Conservation (phyloP, 768 basidiomycete species). For the Rhizopogon sp. region DNA sequence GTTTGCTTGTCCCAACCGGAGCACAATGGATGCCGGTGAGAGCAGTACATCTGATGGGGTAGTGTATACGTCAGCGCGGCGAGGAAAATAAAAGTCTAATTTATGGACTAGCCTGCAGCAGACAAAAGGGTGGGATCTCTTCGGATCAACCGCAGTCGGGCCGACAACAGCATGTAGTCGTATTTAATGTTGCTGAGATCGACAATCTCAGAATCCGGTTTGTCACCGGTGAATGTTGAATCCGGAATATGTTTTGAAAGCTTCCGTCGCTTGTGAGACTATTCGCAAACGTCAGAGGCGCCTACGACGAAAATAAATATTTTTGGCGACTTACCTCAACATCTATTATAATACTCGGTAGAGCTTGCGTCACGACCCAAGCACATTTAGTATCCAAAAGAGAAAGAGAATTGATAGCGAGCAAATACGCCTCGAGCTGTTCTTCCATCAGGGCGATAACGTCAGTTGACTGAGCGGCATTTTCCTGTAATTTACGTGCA, state of each 20-base stretch:
- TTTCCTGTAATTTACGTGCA: constrained; percentile 65
- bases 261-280: constrained; percentile 70
- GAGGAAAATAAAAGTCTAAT: neutral
- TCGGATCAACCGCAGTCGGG: constrained; percentile 70
- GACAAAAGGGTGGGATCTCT: constrained; percentile 59
- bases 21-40: constrained; percentile 61
- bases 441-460: constrained; percentile 51
- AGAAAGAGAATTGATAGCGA: constrained; percentile 85
- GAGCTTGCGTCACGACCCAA: constrained; percentile 70
- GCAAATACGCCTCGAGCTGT: constrained; percentile 74
- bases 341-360: constrained; percentile 40
- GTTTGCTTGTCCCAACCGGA: constrained; percentile 73
- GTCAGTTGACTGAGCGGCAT: constrained; percentile 29
- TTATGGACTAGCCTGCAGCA: constrained; percentile 53
- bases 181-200: constrained; percentile 74
- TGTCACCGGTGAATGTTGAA: constrained; percentile 57
- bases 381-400: constrained; percentile 76
- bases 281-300: constrained; percentile 14
- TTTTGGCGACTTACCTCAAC: constrained; percentile 36
- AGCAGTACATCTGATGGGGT: constrained; percentile 44
- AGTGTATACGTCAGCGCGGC: constrained; percentile 2
- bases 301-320: constrained; percentile 7
- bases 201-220: constrained; percentile 71
- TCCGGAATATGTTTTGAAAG: constrained; percentile 76
- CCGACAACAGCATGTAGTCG: constrained; percentile 70